These are phyloP conservation scores for Boletus sensibilis DNA, from an alignment of 768 basidiomycete species.

Conservation along the genomic window DNA sequence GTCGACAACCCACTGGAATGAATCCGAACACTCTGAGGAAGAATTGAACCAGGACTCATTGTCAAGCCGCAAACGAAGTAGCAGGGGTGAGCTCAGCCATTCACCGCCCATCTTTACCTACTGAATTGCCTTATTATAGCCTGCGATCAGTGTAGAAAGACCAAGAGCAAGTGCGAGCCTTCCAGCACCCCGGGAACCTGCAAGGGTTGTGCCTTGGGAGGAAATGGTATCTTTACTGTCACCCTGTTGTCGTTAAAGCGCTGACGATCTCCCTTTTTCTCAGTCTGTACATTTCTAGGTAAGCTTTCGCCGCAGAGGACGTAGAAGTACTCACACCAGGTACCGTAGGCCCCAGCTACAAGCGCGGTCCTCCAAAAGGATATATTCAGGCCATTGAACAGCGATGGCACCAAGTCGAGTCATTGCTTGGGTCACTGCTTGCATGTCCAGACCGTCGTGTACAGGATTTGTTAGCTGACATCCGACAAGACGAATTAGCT, in stretches of 20 bases:
- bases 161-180: constrained; percentile 84
- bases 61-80: constrained; percentile 57
- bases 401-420: constrained; percentile 89
- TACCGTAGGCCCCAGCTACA: constrained; percentile 66
- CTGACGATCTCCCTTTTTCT: constrained; percentile 21
- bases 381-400: constrained; percentile 94
- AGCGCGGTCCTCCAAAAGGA: constrained; percentile 84
- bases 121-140: constrained; percentile 42
- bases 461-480: constrained; percentile 57
- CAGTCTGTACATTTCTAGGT: constrained; percentile 71
- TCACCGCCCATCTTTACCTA: constrained; percentile 3
- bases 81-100: constrained; percentile 46
- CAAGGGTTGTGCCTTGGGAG: constrained; percentile 61
- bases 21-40: constrained; percentile 62
- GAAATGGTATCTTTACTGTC: constrained; percentile 43
- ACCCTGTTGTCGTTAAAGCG: neutral
- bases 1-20: constrained; percentile 45
- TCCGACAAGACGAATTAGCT: constrained; percentile 73
- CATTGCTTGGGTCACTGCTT: constrained; percentile 79
- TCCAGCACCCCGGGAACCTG: constrained; percentile 47
- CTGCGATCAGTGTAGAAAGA: constrained; percentile 86
- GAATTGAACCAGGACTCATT: constrained; percentile 44
- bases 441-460: constrained; percentile 68
- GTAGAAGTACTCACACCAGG: neutral
- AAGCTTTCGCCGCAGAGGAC: constrained; percentile 2